A percentile compares a stretch with the other conserved stretches of the same genome.
These are phyloP conservation scores for Cryptosporidium tyzzeri DNA, from an alignment of 169 alveolate genomes.

Conservation along the genomic window DNA sequence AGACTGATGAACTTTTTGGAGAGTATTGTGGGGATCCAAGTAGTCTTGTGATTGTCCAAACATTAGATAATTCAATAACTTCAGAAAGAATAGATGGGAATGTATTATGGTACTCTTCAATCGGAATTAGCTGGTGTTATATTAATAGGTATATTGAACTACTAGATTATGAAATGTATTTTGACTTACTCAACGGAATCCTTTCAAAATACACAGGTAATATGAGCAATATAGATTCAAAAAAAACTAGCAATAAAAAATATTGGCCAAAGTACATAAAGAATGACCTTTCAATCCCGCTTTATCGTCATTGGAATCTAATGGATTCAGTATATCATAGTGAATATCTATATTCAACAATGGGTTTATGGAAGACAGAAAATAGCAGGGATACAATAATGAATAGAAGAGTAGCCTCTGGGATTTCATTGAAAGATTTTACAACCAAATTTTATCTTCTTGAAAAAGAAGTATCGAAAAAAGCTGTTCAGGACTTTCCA, in stretches of 20 bases:
- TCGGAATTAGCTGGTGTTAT: constrained; percentile 65
- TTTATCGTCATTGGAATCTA: constrained; percentile 72
- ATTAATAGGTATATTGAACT: constrained; percentile 58
- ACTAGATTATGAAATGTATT: constrained; percentile 42
- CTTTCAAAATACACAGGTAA: constrained; percentile 38
- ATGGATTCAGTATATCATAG: constrained; percentile 42
- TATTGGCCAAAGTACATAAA: constrained; percentile 68
- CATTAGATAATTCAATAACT: constrained; percentile 59
- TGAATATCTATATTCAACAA: constrained; percentile 26
- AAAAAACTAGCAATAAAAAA: constrained; percentile 7
- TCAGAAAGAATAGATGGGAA: constrained; percentile 67
- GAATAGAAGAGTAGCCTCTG: constrained; percentile 58
- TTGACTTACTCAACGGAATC: constrained; percentile 44
- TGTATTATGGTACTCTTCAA: constrained; percentile 51
- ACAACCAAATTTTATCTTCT: constrained; percentile 52
- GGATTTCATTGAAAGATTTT: constrained; percentile 53
- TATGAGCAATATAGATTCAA: background rate
- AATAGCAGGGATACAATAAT: constrained; percentile 37
- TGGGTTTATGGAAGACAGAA: constrained; percentile 60
- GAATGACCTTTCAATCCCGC: constrained; percentile 56
- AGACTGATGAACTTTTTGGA: constrained; percentile 29
- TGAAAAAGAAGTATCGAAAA: constrained; percentile 32
- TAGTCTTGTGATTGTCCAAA: constrained; percentile 55
- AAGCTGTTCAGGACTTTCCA: constrained; percentile 27
- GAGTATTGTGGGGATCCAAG: constrained; percentile 74